Evolutionary conservation across 2,329 filamentous ascomycete species (phyloP), one percentile per base, ranked within the genome.

Genomic region (Botrytis sinoallii): DNA sequence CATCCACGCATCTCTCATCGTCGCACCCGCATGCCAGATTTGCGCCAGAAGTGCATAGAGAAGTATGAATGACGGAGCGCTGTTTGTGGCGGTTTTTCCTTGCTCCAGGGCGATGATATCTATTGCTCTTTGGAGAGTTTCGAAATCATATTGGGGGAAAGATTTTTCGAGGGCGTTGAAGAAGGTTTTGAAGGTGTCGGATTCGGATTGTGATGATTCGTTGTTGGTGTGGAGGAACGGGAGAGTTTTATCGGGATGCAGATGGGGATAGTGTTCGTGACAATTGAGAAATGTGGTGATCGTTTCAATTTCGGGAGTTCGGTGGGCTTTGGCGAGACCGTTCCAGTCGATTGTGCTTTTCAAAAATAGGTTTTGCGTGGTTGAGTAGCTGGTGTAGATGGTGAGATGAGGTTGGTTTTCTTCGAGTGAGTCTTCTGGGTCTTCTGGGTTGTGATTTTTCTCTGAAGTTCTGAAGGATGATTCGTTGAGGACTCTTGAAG

Each of bases 171-270:
- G 52, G 2, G 12, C 25, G 25, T 29, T 29, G 52, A 29, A 55
- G n/a, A 55, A 55, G 7, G 12, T 55, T 55, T 55, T 5, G n/a
- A 55, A 29, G 12, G 14, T 55, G 48, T 52, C 48, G n/a, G 14
- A n/a, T 1, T 48, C 16, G 12, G 52, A 29, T 10, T 52, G 48
- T 6, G 48, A n/a, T 25, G 46, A 25, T 52, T 52, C 12, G 44
- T 48, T n/a, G n/a, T 5, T 55, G n/a, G 52, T 29, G 0, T 55
- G 16, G 52, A 29, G 25, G 25, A 29, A 7, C 4, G 1, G 12
- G 14, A 29, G n/a, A 1, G 1, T 6, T 2, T 55, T 6, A 55
- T n/a, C 4, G 5, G 48, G 48, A n/a, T n/a, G 2, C 0, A 29
- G 48, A 7, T 14, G n/a, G 12, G 14, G 52, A 55, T 55, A 55